Percentiles rank a stretch among this genome's conserved stretches.
Conservation (phyloP, 106 monocot species). For the Acanthochlamys bracteata region DNA sequence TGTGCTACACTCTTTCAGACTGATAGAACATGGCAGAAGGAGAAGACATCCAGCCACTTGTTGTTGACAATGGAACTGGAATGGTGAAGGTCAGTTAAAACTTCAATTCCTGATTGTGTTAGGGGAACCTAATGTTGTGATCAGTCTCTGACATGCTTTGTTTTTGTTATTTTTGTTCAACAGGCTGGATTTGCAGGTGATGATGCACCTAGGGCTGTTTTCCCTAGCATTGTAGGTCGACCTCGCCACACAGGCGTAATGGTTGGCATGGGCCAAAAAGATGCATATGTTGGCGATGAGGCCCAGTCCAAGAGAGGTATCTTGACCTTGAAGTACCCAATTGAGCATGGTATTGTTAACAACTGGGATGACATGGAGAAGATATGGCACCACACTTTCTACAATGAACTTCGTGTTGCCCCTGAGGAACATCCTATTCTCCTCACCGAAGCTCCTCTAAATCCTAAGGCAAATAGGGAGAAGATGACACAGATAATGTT, state of each 20-base stretch:
- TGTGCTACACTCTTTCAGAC: background rate
- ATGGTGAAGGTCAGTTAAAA: slow-evolving; percentile 8
- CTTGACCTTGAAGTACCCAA: slow-evolving; percentile 27
- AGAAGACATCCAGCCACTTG: slow-evolving; percentile 15
- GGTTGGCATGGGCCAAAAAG: slow-evolving; percentile 38
- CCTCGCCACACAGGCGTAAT: slow-evolving; percentile 30
- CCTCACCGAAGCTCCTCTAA: slow-evolving; percentile 35
- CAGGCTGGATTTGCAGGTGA: slow-evolving; percentile 45
- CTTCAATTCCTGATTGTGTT: background rate
- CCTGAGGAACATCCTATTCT: slow-evolving; percentile 34
- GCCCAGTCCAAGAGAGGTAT: slow-evolving; percentile 34
- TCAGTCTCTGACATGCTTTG: background rate
- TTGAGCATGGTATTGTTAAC: slow-evolving; percentile 36
- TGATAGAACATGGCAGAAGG: slow-evolving; percentile 7
- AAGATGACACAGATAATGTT: slow-evolving; percentile 43
- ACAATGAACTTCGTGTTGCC: slow-evolving; percentile 36
- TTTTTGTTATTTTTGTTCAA: background rate
- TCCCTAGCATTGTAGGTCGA: slow-evolving; percentile 28
- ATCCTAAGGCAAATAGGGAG: slow-evolving; percentile 36
- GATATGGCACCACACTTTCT: slow-evolving; percentile 32
- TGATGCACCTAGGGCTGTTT: slow-evolving; percentile 36
- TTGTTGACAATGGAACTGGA: slow-evolving; percentile 17
- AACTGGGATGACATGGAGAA: slow-evolving; percentile 42
- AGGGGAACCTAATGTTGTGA: background rate
- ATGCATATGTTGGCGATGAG: slow-evolving; percentile 37